Base-by-base conservation (phyloP, 2,329 filamentous ascomycete genomes). In the Apiospora aurea region DNA sequence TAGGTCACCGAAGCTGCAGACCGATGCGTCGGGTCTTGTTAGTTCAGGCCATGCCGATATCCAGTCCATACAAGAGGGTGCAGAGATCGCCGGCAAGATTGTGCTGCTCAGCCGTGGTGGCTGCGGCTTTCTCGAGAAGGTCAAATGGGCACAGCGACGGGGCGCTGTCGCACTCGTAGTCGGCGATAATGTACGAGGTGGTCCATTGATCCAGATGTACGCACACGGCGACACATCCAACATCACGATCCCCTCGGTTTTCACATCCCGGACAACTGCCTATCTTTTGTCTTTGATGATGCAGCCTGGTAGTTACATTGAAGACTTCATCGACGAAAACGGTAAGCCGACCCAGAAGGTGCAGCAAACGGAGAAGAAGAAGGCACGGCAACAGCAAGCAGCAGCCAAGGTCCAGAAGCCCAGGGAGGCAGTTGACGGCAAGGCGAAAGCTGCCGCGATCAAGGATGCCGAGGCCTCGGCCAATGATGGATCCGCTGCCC, bases 201-300 rank as follows among this genome's bases (percentile, higher is more conserved):
- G 95, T 4, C 93, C 93, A 47, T 85, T 99, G 73, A 94, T 98
- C 69, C 96, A 97, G 77, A 99, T 99, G 96, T 98, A 97, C 81
- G 96, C 96, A n/a, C 91, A 94, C 78, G 96, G 96, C 49, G 95
- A 98, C 79, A 97, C 96, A 4, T 97, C 95, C 46, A 97, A 98
- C 78, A 90, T 98, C 75, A 94, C 94, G 0, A 98, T 99, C 70
- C 95, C 96, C 1, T 94, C 96, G 0, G 87, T 98, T 13, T 99
- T 99, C 82, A 98, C 96, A 0, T 97, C 96, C 0, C 91, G 96
- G 77, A 98, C 95, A 0, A 98, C 96, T 0, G 96, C 96, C 0
- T 96, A 98, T 80, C 87, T 99, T 18, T 87, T 99, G 21, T 97
- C 95, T 1, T 95, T 95, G 10, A 87, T 98, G 73, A 92, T 96